Percentiles rank a stretch among this genome's conserved stretches.
phyloP scores from a whole-genome alignment of 306 rosid genomes.

The Vigna nakashimae region DNA sequence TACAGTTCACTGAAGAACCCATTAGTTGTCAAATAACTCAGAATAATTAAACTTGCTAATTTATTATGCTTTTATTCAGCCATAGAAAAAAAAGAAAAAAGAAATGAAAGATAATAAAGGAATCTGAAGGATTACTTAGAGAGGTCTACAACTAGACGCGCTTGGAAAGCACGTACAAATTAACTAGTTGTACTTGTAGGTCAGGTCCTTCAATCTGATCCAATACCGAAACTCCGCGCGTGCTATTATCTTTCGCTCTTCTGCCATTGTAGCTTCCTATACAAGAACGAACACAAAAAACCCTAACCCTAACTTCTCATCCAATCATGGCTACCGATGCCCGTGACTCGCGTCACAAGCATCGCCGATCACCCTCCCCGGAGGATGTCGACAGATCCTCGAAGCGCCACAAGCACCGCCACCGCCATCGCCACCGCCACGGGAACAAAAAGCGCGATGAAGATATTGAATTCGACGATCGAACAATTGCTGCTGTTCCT shows the following conservation, averaged over 20 bases:
- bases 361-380: slow-evolving; percentile 64
- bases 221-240: slow-evolving; percentile 41
- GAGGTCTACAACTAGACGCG: not conserved
- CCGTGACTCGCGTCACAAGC: slow-evolving; percentile 68
- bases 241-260: slow-evolving; percentile 29
- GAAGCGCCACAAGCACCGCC: slow-evolving; percentile 91
- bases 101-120: too few species aligned
- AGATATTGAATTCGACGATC: slow-evolving; percentile 46
- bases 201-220: slow-evolving; percentile 40
- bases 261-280: not conserved
- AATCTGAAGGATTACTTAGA: too few species aligned
- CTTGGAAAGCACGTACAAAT: not conserved
- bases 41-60: too few species aligned
- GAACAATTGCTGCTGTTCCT: slow-evolving; percentile 44
- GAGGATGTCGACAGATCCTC: slow-evolving; percentile 68
- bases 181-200: slow-evolving; percentile 1
- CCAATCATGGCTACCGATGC: slow-evolving; percentile 70
- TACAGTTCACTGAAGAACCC: too few species aligned
- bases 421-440: slow-evolving; percentile 68
- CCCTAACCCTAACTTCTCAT: slow-evolving; percentile 66
- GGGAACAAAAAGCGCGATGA: slow-evolving; percentile 58
- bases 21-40: too few species aligned
- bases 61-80: not conserved
- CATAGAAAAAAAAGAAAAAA: too few species aligned
- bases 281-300: slow-evolving; percentile 38